A percentile compares a stretch with the other conserved stretches of the same genome.
These are phyloP conservation scores for Crotalaria pallida DNA, from an alignment of 306 rosid genomes.

Conservation along the genomic window DNA sequence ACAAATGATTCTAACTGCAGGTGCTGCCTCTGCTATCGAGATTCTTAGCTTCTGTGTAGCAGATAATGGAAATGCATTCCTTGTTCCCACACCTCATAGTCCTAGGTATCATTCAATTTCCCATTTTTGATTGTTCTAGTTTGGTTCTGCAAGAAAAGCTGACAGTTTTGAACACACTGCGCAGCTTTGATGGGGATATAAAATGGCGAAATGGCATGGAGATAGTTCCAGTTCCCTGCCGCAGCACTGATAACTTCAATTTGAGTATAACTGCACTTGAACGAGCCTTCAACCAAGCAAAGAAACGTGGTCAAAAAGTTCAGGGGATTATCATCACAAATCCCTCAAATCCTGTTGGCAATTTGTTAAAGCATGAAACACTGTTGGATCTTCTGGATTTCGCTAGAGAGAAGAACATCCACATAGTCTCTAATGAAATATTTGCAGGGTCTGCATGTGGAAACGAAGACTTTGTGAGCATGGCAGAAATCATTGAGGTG, in stretches of 20 bases:
- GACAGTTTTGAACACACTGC: conserved; percentile 26
- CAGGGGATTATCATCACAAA: conserved; percentile 77
- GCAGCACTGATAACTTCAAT: conserved; percentile 70
- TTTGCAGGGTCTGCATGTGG: conserved; percentile 55
- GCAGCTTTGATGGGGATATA: conserved; percentile 69
- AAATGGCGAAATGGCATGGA: conserved; percentile 80
- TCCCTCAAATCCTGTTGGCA: conserved; percentile 78
- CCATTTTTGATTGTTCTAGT: neutral
- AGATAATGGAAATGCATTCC: conserved; percentile 83
- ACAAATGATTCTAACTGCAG: conserved; percentile 63
- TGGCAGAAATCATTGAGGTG: conserved; percentile 64
- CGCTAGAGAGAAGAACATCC: conserved; percentile 90
- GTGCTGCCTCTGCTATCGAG: conserved; percentile 74
- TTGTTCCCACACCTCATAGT: conserved; percentile 89
- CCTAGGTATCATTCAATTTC: conserved; percentile 55
- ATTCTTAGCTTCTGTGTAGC: conserved; percentile 90
- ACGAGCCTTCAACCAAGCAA: conserved; percentile 79
- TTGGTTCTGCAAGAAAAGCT: conserved; percentile 7
- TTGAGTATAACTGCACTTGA: conserved; percentile 59
- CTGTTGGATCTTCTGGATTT: conserved; percentile 72
- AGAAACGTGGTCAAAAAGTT: conserved; percentile 73
- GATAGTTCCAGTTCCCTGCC: conserved; percentile 74
- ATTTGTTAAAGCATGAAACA: conserved; percentile 49
- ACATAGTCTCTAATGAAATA: conserved; percentile 72
- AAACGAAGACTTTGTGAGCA: conserved; percentile 54